Base-by-base conservation (phyloP, 2,329 filamentous ascomycete species). In the Leptographium flavum region DNA sequence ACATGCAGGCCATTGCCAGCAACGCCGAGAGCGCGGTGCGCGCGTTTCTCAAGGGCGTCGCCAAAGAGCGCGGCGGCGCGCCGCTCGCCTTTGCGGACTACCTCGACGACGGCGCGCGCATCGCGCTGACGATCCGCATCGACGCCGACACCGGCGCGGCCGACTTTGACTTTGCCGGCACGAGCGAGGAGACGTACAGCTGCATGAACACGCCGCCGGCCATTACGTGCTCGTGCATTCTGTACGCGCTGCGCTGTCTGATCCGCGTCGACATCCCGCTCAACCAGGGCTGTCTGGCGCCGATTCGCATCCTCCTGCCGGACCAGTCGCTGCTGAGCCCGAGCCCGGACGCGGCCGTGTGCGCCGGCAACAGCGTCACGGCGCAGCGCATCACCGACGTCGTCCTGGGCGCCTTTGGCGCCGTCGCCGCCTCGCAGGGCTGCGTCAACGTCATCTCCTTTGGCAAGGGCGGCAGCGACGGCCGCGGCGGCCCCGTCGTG, bases 51-150 rank as follows among this genome's bases (percentile, higher is more conserved):
- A 87, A 83, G 55, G 11, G 30, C 5, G 68, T 73, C 3, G 79
- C 88, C 10, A 71, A 76, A 54, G 21, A 21, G 15, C 28, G 15
- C 21, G 85, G 86, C 52, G 70, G 78, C 52, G 70, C 76, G 47
- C 76, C 83, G 14, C 70, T 93, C 0, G 73, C 74, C 11, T 82
- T 86, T 0, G 68, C 79, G 1, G 86, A 93, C 56, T 86, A 80
- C 64, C 90, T 92, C 82, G 86, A 93, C 54, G 85, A 92, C 53
- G 86, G 86, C n/a, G 83, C 74, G 5, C 82, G 83, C 0, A 88
- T 93, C 55, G 68, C 73, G 42, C 70, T 92, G 5, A 80, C 78
- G 49, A 71, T 93, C 13, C 81, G 75, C 1, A 90, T 93, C 50
- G 75, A 88, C n/a, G n/a, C n/a, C 54, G 69, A 78, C 0, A 79